Conservation (phyloP, 768 basidiomycete species). For the Scleroderma citrinum region DNA sequence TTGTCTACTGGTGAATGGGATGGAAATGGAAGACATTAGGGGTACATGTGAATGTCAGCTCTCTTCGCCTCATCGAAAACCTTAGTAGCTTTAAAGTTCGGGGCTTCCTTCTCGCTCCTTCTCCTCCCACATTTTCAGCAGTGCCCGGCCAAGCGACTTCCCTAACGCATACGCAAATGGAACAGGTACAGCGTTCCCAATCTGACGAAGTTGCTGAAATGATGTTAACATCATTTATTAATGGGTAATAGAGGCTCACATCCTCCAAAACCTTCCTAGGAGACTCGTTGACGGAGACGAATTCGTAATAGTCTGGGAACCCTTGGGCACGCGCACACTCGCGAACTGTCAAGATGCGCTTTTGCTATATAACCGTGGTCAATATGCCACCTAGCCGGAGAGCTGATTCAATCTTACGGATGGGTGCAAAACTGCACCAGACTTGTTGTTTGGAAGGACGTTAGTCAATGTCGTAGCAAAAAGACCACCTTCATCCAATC, state of each 20-base stretch:
- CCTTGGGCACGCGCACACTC: constrained; percentile 75
- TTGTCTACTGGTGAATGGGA: no score
- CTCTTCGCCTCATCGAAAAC: background rate
- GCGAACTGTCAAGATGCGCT: constrained; percentile 57
- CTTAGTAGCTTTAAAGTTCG: constrained; percentile 5
- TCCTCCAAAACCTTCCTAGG: constrained; percentile 38
- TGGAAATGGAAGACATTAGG: no score
- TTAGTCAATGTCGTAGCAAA: constrained; percentile 65
- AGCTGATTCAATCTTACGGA: constrained; percentile 26
- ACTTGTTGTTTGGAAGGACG: constrained; percentile 46
- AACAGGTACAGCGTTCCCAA: constrained; percentile 77
- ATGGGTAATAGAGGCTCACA: constrained; percentile 34
- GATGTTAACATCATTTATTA: background rate
- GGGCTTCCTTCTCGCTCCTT: constrained; percentile 42
- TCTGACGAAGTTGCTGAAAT: constrained; percentile 63
- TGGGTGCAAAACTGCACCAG: constrained; percentile 40
- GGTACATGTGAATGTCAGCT: no score
- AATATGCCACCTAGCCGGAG: background rate
- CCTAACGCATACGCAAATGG: constrained; percentile 63
- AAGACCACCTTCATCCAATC: constrained; percentile 44
- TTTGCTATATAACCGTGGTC: constrained; percentile 45
- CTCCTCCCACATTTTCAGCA: constrained; percentile 41
- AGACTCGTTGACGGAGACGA: constrained; percentile 41
- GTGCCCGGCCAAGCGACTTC: constrained; percentile 36
- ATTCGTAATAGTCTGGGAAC: constrained; percentile 67